Conservation (phyloP, 202 grass and related monocot species). For the Carex arenaria region DNA sequence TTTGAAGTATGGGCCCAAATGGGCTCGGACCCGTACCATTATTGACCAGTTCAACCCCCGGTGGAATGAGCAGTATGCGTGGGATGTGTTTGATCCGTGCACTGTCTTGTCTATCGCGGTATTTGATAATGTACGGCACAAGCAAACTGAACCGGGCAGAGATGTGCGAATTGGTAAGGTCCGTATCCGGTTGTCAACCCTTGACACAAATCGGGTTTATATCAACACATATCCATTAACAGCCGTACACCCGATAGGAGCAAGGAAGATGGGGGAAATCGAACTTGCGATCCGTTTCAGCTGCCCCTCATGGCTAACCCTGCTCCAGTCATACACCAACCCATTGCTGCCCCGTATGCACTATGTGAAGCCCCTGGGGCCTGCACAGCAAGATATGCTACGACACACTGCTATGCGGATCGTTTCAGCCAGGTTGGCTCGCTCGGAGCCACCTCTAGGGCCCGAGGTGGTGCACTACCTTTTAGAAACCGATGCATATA, state of each 20-base stretch:
- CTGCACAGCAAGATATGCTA: slow-evolving; percentile 89
- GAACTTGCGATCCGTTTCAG: slow-evolving; percentile 90
- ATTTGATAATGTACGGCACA: slow-evolving; percentile 94
- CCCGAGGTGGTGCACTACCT: slow-evolving; percentile 92
- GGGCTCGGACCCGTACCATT: slow-evolving; percentile 92
- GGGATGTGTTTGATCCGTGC: slow-evolving; percentile 98
- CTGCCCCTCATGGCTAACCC: slow-evolving; percentile 82
- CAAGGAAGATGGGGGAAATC: slow-evolving; percentile 97
- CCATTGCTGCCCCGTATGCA: slow-evolving; percentile 95
- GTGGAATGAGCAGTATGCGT: slow-evolving; percentile 98
- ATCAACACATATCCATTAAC: slow-evolving; percentile 58
- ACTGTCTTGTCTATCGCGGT: slow-evolving; percentile 93
- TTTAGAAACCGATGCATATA: slow-evolving; percentile 86
- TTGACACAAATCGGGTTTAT: slow-evolving; percentile 84
- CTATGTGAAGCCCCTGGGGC: slow-evolving; percentile 75
- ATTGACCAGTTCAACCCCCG: slow-evolving; percentile 94
- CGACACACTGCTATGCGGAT: slow-evolving; percentile 92
- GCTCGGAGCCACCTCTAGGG: slow-evolving; percentile 94
- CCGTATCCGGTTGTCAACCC: slow-evolving; percentile 80
- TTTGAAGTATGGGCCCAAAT: slow-evolving; percentile 95
- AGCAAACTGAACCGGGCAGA: not conserved
- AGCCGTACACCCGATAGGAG: slow-evolving; percentile 65
- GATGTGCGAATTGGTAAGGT: slow-evolving; percentile 73
- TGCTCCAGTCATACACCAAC: slow-evolving; percentile 70
- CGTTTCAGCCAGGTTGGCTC: slow-evolving; percentile 63